Base-by-base conservation (phyloP, 805 yeast species). In the Teunomyces stri region DNA sequence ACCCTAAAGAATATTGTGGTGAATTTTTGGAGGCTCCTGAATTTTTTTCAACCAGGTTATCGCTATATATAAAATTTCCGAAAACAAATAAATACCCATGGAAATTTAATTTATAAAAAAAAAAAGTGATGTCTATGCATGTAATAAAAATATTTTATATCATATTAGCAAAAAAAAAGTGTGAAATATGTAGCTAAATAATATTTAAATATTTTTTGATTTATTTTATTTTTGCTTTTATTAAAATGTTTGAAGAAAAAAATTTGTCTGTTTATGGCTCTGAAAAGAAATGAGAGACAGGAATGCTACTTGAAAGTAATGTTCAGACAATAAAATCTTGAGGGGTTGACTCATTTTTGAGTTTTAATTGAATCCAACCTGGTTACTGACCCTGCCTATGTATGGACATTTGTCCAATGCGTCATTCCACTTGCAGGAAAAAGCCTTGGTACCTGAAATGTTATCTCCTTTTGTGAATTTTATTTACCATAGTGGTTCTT, bases 91-190 rank as follows among this genome's bases (percentile, higher is more conserved):
- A 22, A 37, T 37, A 22, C 25, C 29, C 28, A 37, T 37, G 40
- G 28, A 21, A 37, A 37, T 37, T 34, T 35, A 35, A 18, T 20
- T 35, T 35, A 35, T 12, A 35, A 35, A 31, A 31, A 31, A 31
- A n/a, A 31, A 31, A 31, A 31, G 34, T 31, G 21, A 34, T 37
- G 25, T 37, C 29, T 37, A 37, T 37, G 40, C 40, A 37, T 37
- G 28, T 10, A 22, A 12, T 18, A 37, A 37, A 37, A 37, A 35
- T 35, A 35, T 20, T 18, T 18, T 35, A 35, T 16, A 35, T 11
- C 13, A 35, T 18, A 35, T 35, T 20, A 30, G 9, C 15, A 31
- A 31, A 31, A 9, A 31, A 31, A n/a, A 31, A 31, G 34, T 13
- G 34, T 3, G 34, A 13, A 13, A 13, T 31, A 16, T 31, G 34